Base-by-base conservation (phyloP, 129 eudicot genomes). In the Artemisia argyi region DNA sequence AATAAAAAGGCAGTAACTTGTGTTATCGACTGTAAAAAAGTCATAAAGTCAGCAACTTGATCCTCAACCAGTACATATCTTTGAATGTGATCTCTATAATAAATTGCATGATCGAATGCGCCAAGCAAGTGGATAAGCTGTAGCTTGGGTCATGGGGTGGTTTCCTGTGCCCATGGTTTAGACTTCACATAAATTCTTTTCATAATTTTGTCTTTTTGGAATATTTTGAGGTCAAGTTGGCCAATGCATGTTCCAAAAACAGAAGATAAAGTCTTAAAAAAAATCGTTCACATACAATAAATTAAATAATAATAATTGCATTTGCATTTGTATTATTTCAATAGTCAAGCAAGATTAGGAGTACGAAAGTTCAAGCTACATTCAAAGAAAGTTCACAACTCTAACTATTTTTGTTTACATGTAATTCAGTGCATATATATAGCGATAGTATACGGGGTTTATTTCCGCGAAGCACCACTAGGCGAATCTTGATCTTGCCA, bases 401-500 rank as follows among this genome's bases (percentile, higher is more conserved):
- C 32, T 8, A 26, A 42, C 20, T 24, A 42, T 61, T 61, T 14
- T 61, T 14, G 46, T 39, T 8, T 39, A 39, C 46, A 39, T 39
- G 8, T 7, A 8, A 39, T 39, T 39, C 11, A 39, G 46, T 39
- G 46, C 12, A 24, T 61, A 4, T 16, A 61, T n/a, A n/a, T n/a
- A n/a, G n/a, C n/a, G n/a, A 15, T 15, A 18, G n/a, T 61, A 30
- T 61, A 61, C 5, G 26, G 10, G 52, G 26, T 64, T 71, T 57
- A 71, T 78, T 44, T 54, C 49, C 26, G 30, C 16, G 76, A 64
- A 65, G 65, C 66, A 46, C 51, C 71, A 53, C 53, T 65, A 53
- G 68, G 62, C 55, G 24, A 18, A 72, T 72, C 79, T 79, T 76
- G 76, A 78, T 80, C 81, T 86, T 82, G 76, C 87, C 96, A 83